phyloP scores from a whole-genome alignment of 305 asterid genomes.

The Fraxinus sp. region DNA sequence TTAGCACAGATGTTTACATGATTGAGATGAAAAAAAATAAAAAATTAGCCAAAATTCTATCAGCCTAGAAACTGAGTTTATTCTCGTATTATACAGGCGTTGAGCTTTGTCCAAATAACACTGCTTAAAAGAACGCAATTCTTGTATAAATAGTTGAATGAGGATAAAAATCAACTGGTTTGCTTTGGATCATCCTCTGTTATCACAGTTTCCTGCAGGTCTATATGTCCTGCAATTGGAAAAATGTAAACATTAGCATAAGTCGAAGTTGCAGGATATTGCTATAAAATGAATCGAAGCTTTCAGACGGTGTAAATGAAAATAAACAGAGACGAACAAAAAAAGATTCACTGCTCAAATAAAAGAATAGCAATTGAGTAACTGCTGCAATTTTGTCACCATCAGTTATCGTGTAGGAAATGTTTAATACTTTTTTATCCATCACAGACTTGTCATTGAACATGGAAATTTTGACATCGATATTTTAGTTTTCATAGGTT shows the following conservation, averaged over 20 bases:
- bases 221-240: constrained; percentile 49
- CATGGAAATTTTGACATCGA: neutral
- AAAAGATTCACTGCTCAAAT: neutral
- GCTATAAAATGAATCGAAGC: neutral
- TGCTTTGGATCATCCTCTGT: constrained; percentile 54
- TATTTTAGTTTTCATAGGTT: neutral
- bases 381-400: neutral
- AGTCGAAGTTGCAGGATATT: neutral
- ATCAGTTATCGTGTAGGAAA: neutral
- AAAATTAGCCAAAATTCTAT: constrained; percentile 26
- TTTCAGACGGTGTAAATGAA: neutral
- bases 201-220: constrained; percentile 48
- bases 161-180: constrained; percentile 14
- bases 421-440: neutral
- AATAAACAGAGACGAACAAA: neutral
- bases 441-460: neutral
- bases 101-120: constrained; percentile 14
- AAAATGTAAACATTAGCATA: neutral
- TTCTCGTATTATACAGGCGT: constrained; percentile 33
- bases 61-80: constrained; percentile 25
- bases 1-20: constrained; percentile 14
- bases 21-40: neutral
- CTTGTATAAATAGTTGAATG: constrained; percentile 9
- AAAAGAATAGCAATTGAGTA: neutral
- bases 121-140: constrained; percentile 23